A percentile compares a stretch with the other conserved stretches of the same genome.
phyloP scores from a whole-genome alignment of 306 rosid genomes.

The Trifolium dubium region DNA sequence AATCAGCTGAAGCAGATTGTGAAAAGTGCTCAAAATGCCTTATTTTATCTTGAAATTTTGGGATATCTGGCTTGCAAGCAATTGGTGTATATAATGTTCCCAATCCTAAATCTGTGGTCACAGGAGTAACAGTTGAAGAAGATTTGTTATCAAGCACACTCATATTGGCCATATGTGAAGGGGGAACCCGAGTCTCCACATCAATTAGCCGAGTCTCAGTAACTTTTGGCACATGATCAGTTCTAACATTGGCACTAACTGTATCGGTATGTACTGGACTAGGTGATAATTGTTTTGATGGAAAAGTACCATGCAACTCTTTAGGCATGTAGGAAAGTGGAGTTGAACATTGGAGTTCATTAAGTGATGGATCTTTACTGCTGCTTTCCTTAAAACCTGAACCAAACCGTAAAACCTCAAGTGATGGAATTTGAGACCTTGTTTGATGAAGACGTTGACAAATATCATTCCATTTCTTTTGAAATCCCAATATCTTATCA shows the following conservation, averaged over 20 bases:
- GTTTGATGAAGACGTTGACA: conserved; percentile 62
- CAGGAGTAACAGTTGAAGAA: conserved; percentile 54
- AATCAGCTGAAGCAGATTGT: conserved; percentile 54
- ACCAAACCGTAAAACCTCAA: conserved; percentile 49
- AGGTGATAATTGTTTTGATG: conserved; percentile 46
- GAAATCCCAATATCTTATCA: conserved; percentile 54
- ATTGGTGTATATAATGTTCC: conserved; percentile 72
- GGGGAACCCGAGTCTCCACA: conserved; percentile 35
- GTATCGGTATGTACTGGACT: conserved; percentile 44
- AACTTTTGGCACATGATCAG: conserved; percentile 41
- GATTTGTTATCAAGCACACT: conserved; percentile 48
- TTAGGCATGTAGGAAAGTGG: conserved; percentile 39
- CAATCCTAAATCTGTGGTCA: conserved; percentile 87
- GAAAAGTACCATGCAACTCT: conserved; percentile 45
- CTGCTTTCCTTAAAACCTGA: conserved; percentile 55
- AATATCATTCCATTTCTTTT: conserved; percentile 77
- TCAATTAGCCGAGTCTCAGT: conserved; percentile 46
- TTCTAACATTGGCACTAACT: conserved; percentile 36
- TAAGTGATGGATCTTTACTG: conserved; percentile 50
- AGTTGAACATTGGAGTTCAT: conserved; percentile 44
- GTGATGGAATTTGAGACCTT: conserved; percentile 49
- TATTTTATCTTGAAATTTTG: conserved; percentile 43
- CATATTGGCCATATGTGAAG: conserved; percentile 38
- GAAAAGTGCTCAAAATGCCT: conserved; percentile 45
- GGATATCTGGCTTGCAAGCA: conserved; percentile 46